Evolutionary conservation across 2,329 filamentous ascomycete species (phyloP).

Genomic region (Colletotrichum gloeosporioides): DNA sequence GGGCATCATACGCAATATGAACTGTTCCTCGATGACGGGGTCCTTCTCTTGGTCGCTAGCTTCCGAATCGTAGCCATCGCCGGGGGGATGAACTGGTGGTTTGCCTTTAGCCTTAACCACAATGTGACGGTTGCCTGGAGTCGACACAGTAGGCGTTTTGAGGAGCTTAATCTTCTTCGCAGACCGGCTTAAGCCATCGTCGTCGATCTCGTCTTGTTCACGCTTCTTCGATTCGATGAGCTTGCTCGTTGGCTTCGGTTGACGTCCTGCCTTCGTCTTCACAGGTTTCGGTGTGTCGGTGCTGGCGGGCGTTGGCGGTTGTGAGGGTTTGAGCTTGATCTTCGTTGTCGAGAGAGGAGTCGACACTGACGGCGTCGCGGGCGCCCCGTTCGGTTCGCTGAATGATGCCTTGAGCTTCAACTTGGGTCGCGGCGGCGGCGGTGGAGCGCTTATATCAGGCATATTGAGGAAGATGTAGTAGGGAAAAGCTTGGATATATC

Average conservation of each 20-base stretch:
- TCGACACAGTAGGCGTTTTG: slow-evolving; percentile 34
- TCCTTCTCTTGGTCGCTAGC: slow-evolving; percentile 89
- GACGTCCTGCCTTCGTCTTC: slow-evolving; percentile 66
- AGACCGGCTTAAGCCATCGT: slow-evolving; percentile 45
- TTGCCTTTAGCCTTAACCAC: slow-evolving; percentile 70
- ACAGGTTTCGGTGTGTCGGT: slow-evolving; percentile 29
- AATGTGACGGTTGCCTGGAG: slow-evolving; percentile 37
- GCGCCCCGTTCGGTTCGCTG: slow-evolving; percentile 21
- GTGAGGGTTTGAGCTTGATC: slow-evolving; percentile 45
- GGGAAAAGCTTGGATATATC: neutral
- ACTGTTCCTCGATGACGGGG: slow-evolving; percentile 87
- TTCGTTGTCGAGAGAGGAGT: slow-evolving; percentile 31
- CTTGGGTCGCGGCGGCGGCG: slow-evolving; percentile 26
- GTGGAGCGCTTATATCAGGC: slow-evolving; percentile 21
- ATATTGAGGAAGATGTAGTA: neutral
- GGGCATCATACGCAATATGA: slow-evolving; percentile 86
- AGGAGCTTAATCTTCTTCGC: slow-evolving; percentile 62
- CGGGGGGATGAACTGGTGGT: slow-evolving; percentile 71
- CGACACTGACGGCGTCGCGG: slow-evolving; percentile 20
- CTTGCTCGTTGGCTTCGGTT: slow-evolving; percentile 65
- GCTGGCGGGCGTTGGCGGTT: slow-evolving; percentile 41
- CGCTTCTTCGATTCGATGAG: slow-evolving; percentile 66
- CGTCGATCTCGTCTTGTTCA: slow-evolving; percentile 58
- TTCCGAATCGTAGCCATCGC: slow-evolving; percentile 96
- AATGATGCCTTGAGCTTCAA: slow-evolving; percentile 28